Conservation (phyloP, 257 asterid species). For the Echium plantagineum region DNA sequence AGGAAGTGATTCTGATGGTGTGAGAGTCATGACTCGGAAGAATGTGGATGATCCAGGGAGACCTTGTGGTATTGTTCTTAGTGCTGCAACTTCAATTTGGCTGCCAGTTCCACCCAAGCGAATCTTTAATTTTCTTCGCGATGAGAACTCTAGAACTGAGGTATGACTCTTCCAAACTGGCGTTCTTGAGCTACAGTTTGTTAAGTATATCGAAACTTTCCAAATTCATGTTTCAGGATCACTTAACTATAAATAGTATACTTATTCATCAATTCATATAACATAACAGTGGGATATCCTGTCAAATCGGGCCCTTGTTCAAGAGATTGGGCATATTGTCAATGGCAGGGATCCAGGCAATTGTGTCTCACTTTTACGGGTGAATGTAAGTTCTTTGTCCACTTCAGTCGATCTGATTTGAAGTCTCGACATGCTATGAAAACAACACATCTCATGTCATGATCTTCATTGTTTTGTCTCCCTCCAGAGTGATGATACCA, state of each 20-base stretch:
- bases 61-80: conserved; percentile 26
- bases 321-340: conserved; percentile 87
- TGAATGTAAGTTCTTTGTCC: conserved; percentile 37
- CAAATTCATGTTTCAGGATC: not conserved
- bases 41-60: conserved; percentile 28
- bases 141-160: conserved; percentile 29
- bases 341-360: conserved; percentile 89
- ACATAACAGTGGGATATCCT: conserved; percentile 78
- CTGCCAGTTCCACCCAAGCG: conserved; percentile 22
- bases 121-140: conserved; percentile 25
- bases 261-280: not conserved
- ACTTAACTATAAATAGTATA: too few relatives aligned
- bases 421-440: not conserved
- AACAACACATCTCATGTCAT: not conserved
- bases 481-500: conserved; percentile 52
- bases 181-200: not conserved
- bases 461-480: not conserved
- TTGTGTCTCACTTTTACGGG: conserved; percentile 70
- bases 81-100: conserved; percentile 30
- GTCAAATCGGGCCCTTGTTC: conserved; percentile 82
- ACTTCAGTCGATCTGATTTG: not conserved
- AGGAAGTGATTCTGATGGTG: conserved; percentile 23
- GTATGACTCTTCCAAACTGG: not conserved
- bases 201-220: not conserved
- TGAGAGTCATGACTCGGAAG: conserved; percentile 28